Conservation (phyloP, 306 rosid species). For the Citrullus mucosospermus region DNA sequence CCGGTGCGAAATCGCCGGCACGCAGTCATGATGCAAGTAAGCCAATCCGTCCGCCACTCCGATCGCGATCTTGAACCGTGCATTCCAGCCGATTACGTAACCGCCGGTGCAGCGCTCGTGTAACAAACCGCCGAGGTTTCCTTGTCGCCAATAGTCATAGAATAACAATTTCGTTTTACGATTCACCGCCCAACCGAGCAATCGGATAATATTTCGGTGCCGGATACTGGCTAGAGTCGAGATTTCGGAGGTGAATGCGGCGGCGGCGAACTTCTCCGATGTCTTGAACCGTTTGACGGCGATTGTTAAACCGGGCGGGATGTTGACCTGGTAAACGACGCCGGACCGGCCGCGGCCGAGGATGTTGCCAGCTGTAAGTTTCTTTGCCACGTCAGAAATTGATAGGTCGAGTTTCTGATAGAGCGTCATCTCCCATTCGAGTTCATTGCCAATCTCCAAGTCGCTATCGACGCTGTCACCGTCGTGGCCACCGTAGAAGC, state of each 20-base stretch:
- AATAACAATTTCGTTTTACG: constrained; percentile 49
- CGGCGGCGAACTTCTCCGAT: constrained; percentile 48
- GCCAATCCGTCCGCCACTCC: constrained; percentile 76
- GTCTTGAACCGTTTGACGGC: constrained; percentile 50
- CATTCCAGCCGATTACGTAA: constrained; percentile 62
- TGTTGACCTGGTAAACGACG: constrained; percentile 44
- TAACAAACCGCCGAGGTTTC: constrained; percentile 40
- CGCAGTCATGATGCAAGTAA: constrained; percentile 79
- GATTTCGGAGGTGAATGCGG: constrained; percentile 69
- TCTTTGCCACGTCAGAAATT: constrained; percentile 49
- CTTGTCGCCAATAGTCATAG: constrained; percentile 50
- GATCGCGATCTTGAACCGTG: constrained; percentile 66
- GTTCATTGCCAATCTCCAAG: constrained; percentile 37
- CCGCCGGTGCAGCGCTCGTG: constrained; percentile 52
- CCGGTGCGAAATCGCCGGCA: constrained; percentile 85
- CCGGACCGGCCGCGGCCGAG: constrained; percentile 81
- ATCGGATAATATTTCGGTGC: constrained; percentile 72
- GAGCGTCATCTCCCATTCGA: constrained; percentile 75
- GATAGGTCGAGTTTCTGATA: constrained; percentile 82
- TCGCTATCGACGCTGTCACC: constrained; percentile 33
- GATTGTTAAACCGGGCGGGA: constrained; percentile 32
- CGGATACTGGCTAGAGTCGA: constrained; percentile 66
- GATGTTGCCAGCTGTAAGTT: constrained; percentile 35
- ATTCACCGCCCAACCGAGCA: constrained; percentile 78
- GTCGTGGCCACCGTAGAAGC: constrained; percentile 22